Conservation (phyloP, 2,329 filamentous ascomycete species). For the Neofusicoccum laricinum region DNA sequence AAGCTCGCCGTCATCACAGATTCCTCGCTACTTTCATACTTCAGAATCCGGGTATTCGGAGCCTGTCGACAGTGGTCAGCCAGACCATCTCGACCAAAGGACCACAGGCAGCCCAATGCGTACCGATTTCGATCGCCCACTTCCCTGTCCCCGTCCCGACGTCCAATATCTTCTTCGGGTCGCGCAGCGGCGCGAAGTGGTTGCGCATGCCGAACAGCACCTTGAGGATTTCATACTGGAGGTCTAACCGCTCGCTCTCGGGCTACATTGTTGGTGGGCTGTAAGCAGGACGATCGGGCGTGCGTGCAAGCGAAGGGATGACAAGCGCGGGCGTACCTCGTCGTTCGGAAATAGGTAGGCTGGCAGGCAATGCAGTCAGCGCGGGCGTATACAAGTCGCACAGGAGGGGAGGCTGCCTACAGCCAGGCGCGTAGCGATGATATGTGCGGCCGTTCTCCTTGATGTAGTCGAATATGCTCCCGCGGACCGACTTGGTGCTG, state of each 20-base stretch:
- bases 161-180: conserved; percentile 39
- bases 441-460: conserved; percentile 41
- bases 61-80: conserved; percentile 28
- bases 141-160: conserved; percentile 43
- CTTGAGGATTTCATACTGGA: conserved; percentile 39
- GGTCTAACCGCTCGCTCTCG: conserved; percentile 38
- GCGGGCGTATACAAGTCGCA: not conserved
- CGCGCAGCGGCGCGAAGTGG: conserved; percentile 37
- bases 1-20: conserved; percentile 16
- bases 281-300: not conserved
- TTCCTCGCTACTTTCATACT: conserved; percentile 23
- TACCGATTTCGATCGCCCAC: conserved; percentile 44
- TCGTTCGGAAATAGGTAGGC: conserved; percentile 40
- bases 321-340: conserved; percentile 24
- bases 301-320: not conserved
- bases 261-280: conserved; percentile 21
- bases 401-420: conserved; percentile 25
- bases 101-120: conserved; percentile 13
- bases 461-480: conserved; percentile 38
- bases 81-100: not conserved
- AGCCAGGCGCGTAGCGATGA: conserved; percentile 38
- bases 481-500: conserved; percentile 33
- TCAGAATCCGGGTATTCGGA: conserved; percentile 31
- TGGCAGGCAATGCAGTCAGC: conserved; percentile 17
- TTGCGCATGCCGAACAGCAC: conserved; percentile 33